Evolutionary conservation across 208 protist genomes (phyloP), one percentile per base, ranked within the genome.

Genomic region (Trypanosoma brucei): DNA sequence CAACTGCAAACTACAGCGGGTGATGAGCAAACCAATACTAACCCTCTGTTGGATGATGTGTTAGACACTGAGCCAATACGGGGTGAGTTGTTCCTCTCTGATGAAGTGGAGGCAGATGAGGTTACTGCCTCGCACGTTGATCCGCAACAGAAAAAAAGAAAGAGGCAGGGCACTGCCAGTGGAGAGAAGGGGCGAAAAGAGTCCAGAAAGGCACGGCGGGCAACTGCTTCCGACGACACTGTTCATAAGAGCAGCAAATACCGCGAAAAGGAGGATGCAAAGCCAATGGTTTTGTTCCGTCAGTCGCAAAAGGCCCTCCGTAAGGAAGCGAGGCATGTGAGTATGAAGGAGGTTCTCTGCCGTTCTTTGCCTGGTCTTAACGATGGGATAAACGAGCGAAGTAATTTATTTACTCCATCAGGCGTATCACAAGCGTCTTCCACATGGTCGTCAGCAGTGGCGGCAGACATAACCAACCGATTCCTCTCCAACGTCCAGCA

Each of bases 401-500:
- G 62, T 38, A 62, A 76, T 33, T 51, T 68, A 31, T 79, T 75
- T 51, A 65, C 71, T 36, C 59, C 68, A 6, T 65, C 72, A 14
- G 48, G 51, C 4, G 22, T 72, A 0, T 62, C 63, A 13, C 63
- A 60, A n/a, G 48, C 45, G 50, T 73, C 80, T 42, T 83, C 79
- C 7, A 59, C 64, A 8, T 94, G 88, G 86, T 90, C 81, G 2
- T 81, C 85, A 0, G 49, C 63, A 8, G 45, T 87, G 6, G 83
- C 76, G 0, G 68, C 61, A 0, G 75, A 78, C 65, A 79, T 94
- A 64, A 94, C 88, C 14, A 84, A 65, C 57, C 81, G 67, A n/a
- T 92, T 94, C 55, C 72, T 94, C 14, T 77, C 80, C 22, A 79
- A 62, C 48, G 83, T 92, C 35, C 53, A 83, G 42, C 68, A 79